Evolutionary conservation across 805 yeast species (phyloP).

Genomic region (Zygotorulaspora florentina): DNA sequence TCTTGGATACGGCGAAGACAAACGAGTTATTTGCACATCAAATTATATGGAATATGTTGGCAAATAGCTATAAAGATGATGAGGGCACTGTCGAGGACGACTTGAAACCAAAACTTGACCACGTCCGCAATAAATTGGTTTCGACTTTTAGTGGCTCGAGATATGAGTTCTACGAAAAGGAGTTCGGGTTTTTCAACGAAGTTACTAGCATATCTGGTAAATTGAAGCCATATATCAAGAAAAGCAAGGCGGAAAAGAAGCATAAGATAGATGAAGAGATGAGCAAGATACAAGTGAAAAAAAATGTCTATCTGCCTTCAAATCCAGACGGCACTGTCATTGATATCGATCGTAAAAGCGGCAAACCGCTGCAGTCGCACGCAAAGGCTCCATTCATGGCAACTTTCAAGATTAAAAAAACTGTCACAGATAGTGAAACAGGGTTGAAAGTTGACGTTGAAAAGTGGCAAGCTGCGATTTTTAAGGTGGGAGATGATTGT

Average conservation of each 20-base stretch:
- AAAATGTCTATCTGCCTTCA: slow-evolving; percentile 89
- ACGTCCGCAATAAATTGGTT: slow-evolving; percentile 62
- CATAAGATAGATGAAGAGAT: slow-evolving; percentile 94
- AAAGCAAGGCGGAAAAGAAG: slow-evolving; percentile 93
- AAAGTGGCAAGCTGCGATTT: slow-evolving; percentile 90
- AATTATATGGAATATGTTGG: slow-evolving; percentile 95
- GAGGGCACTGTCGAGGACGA: slow-evolving; percentile 76
- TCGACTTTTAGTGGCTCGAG: slow-evolving; percentile 57
- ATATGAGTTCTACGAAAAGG: slow-evolving; percentile 65
- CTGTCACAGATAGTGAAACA: slow-evolving; percentile 39
- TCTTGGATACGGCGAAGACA: slow-evolving; percentile 86
- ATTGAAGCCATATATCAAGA: slow-evolving; percentile 89
- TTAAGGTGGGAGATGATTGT: slow-evolving; percentile 98
- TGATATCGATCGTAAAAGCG: slow-evolving; percentile 88
- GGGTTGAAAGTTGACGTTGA: slow-evolving; percentile 48
- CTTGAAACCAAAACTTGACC: slow-evolving; percentile 78
- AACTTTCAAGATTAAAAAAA: slow-evolving; percentile 74
- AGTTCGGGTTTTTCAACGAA: slow-evolving; percentile 83
- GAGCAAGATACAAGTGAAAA: slow-evolving; percentile 65
- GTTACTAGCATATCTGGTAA: slow-evolving; percentile 94
- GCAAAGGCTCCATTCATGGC: slow-evolving; percentile 99
- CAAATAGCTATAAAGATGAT: slow-evolving; percentile 88
- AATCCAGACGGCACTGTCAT: slow-evolving; percentile 94
- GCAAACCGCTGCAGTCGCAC: slow-evolving; percentile 93
- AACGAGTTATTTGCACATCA: slow-evolving; percentile 94